Evolutionary conservation across 257 asterid genomes (phyloP).

Genomic region (Gentiana macrophylla): DNA sequence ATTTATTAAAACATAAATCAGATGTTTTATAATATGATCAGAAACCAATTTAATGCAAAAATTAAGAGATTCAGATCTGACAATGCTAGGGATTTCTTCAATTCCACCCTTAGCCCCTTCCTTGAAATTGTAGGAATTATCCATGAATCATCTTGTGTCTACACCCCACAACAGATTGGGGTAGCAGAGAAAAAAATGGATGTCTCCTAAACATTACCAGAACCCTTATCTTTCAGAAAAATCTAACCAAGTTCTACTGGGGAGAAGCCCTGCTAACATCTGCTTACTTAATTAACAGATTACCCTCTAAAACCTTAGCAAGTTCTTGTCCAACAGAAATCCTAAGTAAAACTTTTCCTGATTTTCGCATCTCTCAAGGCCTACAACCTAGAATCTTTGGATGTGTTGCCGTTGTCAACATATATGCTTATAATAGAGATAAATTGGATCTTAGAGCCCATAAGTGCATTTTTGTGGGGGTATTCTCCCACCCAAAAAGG

Average conservation of each 20-base stretch:
- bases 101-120: background rate
- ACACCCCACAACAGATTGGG: conserved; percentile 4
- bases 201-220: background rate
- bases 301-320: too few relatives aligned
- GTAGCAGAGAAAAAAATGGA: background rate
- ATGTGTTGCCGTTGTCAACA: too few relatives aligned
- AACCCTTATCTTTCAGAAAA: background rate
- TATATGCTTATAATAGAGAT: too few relatives aligned
- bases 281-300: too few relatives aligned
- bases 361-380: too few relatives aligned
- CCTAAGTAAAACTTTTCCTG: too few relatives aligned
- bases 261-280: too few relatives aligned
- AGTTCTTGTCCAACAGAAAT: too few relatives aligned
- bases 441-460: too few relatives aligned
- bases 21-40: conserved; percentile 1
- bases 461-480: background rate
- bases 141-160: conserved; percentile 1
- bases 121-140: background rate
- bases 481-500: background rate
- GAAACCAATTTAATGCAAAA: background rate
- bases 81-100: conserved; percentile 4
- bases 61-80: background rate
- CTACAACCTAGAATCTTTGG: too few relatives aligned
- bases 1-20: conserved; percentile 5
- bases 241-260: background rate